Conservation (phyloP, 2,329 filamentous ascomycete species). For the Fusarium sp. region DNA sequence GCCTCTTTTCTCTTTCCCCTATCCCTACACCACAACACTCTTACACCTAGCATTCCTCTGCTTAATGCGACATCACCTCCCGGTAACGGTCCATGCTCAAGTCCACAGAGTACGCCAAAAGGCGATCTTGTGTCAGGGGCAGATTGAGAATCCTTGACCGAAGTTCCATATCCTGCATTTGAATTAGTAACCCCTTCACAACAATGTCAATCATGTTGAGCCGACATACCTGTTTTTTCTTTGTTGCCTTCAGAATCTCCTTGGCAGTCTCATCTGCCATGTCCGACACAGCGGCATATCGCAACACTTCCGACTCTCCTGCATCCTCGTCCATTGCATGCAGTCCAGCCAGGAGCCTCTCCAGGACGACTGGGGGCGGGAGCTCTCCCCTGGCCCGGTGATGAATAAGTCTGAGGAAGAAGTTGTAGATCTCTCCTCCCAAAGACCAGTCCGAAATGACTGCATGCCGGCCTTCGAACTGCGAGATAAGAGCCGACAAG, state of each 20-base stretch:
- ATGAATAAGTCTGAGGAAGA: slow-evolving; percentile 70
- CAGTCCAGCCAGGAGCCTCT: slow-evolving; percentile 71
- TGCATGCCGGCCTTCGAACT: slow-evolving; percentile 76
- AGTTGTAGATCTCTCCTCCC: slow-evolving; percentile 84
- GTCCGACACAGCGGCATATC: slow-evolving; percentile 81
- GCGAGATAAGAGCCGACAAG: slow-evolving; percentile 78
- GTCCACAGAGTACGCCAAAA: slow-evolving; percentile 79
- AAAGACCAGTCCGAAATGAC: slow-evolving; percentile 81
- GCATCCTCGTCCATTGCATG: slow-evolving; percentile 67
- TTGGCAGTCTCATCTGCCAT: slow-evolving; percentile 83
- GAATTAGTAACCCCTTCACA: slow-evolving; percentile 37
- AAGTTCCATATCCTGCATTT: slow-evolving; percentile 55
- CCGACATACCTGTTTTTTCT: slow-evolving; percentile 69
- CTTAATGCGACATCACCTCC: slow-evolving; percentile 69
- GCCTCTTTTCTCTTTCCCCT: slow-evolving; percentile 12
- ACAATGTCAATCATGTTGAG: slow-evolving; percentile 19
- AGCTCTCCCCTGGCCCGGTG: slow-evolving; percentile 59
- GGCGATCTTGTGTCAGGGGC: slow-evolving; percentile 81
- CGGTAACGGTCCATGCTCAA: slow-evolving; percentile 79
- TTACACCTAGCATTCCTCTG: slow-evolving; percentile 19
- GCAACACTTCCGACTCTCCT: slow-evolving; percentile 66
- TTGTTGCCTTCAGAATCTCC: slow-evolving; percentile 70
- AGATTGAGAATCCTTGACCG: slow-evolving; percentile 67
- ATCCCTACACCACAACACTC: slow-evolving; percentile 17
- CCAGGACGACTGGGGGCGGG: slow-evolving; percentile 64